These are phyloP conservation scores for Pseudogymnoascus sp. DNA, from an alignment of 2,329 filamentous ascomycete genomes.

Conservation along the genomic window DNA sequence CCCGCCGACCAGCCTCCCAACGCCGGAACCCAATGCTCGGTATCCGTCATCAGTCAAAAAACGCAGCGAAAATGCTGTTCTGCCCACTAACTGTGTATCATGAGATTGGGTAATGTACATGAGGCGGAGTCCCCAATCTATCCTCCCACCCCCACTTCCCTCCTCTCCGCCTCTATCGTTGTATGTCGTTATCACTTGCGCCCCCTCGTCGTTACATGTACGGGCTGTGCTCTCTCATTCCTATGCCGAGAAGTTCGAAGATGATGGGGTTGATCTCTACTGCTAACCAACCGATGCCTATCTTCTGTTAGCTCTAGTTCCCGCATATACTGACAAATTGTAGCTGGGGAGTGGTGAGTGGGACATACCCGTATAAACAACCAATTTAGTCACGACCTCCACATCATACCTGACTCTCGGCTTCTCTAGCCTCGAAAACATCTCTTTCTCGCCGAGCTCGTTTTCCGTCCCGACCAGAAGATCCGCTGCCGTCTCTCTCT, in stretches of 20 bases:
- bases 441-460: conserved; percentile 57
- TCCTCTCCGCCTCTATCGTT: background rate
- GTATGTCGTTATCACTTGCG: background rate
- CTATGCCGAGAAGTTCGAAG: conserved; percentile 35
- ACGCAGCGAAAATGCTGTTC: background rate
- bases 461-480: conserved; percentile 39
- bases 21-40: background rate
- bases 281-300: conserved; percentile 76
- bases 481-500: conserved; percentile 27
- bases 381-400: conserved; percentile 94
- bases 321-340: background rate
- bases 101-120: conserved; percentile 4
- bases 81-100: background rate
- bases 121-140: background rate
- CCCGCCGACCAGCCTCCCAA: background rate
- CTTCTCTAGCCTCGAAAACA: conserved; percentile 77
- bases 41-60: background rate
- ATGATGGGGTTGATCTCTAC: conserved; percentile 38
- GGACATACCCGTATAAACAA: conserved; percentile 79
- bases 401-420: conserved; percentile 93
- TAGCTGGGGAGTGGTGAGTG: background rate
- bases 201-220: background rate
- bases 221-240: conserved; percentile 19
- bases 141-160: background rate
- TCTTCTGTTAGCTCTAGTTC: background rate